Evolutionary conservation across 352 stramenopile genomes (phyloP).

Genomic region (Phytophthora chlamydospora): DNA sequence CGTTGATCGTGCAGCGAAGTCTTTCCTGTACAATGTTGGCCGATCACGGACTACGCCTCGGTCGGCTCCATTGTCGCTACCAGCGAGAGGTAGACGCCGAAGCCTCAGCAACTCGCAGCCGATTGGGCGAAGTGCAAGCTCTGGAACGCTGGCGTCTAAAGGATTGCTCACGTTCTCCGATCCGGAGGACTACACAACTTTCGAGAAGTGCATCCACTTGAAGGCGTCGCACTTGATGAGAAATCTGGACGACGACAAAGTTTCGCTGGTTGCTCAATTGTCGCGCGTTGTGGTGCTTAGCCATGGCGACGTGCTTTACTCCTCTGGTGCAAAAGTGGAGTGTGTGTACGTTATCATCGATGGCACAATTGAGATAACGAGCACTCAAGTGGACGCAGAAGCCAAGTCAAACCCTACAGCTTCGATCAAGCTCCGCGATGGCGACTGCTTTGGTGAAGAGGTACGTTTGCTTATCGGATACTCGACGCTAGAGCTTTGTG

Average conservation of each 20-base stretch:
- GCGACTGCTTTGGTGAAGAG: slow-evolving; percentile 88
- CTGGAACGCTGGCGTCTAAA: slow-evolving; percentile 23
- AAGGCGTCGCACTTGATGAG: slow-evolving; percentile 86
- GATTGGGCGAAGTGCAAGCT: slow-evolving; percentile 35
- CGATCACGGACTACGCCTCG: slow-evolving; percentile 44
- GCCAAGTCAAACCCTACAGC: neutral
- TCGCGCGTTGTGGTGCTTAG: slow-evolving; percentile 64
- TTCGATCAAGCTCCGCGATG: slow-evolving; percentile 60
- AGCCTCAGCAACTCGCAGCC: slow-evolving; percentile 44
- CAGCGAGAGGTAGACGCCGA: slow-evolving; percentile 42
- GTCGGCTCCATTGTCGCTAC: slow-evolving; percentile 38
- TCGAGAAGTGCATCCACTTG: slow-evolving; percentile 88
- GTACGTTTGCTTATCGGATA: slow-evolving; percentile 25
- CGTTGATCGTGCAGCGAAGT: slow-evolving; percentile 70
- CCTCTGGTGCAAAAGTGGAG: slow-evolving; percentile 44
- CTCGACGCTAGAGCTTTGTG: too few species aligned
- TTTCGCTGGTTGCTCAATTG: slow-evolving; percentile 77
- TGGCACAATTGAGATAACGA: slow-evolving; percentile 63
- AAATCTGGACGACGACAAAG: slow-evolving; percentile 85
- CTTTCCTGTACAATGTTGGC: slow-evolving; percentile 77
- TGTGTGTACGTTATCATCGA: slow-evolving; percentile 77
- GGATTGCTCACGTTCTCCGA: slow-evolving; percentile 49
- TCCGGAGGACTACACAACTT: slow-evolving; percentile 71
- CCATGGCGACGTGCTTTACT: slow-evolving; percentile 66
- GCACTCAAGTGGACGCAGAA: slow-evolving; percentile 11